Evolutionary conservation across 768 basidiomycete species (phyloP).

Genomic region (Panellus pusillus): DNA sequence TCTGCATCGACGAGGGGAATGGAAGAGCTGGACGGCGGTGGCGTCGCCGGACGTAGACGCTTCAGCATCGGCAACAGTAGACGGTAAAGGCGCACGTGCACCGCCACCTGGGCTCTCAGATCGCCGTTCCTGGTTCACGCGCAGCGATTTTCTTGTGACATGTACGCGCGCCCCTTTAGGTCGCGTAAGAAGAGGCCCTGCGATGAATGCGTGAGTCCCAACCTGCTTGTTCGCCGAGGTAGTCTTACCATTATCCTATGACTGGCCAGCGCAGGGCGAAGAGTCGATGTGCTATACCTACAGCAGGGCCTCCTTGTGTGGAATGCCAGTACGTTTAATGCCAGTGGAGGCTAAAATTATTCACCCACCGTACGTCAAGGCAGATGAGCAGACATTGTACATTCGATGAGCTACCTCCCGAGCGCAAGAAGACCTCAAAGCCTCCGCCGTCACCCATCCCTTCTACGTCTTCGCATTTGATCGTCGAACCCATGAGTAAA

Average conservation of each 20-base stretch:
- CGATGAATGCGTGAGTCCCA: constrained; percentile 17
- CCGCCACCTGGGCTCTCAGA: neutral
- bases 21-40: constrained; percentile 35
- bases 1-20: constrained; percentile 28
- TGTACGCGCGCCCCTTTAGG: constrained; percentile 20
- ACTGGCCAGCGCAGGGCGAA: constrained; percentile 19
- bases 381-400: constrained; percentile 24
- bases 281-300: constrained; percentile 23
- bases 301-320: constrained; percentile 22
- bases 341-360: neutral
- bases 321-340: constrained; percentile 22
- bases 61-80: constrained; percentile 45
- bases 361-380: neutral
- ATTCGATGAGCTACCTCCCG: constrained; percentile 22
- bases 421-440: constrained; percentile 21
- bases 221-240: neutral
- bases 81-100: neutral
- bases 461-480: constrained; percentile 9
- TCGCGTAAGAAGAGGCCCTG: constrained; percentile 22
- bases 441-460: constrained; percentile 2
- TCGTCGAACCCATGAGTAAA: neutral
- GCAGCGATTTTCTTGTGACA: neutral
- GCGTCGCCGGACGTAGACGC: constrained; percentile 48
- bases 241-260: neutral
- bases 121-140: neutral